Evolutionary conservation across 2,329 filamentous ascomycete genomes (phyloP).

Genomic region (Xylariaceae sp.): DNA sequence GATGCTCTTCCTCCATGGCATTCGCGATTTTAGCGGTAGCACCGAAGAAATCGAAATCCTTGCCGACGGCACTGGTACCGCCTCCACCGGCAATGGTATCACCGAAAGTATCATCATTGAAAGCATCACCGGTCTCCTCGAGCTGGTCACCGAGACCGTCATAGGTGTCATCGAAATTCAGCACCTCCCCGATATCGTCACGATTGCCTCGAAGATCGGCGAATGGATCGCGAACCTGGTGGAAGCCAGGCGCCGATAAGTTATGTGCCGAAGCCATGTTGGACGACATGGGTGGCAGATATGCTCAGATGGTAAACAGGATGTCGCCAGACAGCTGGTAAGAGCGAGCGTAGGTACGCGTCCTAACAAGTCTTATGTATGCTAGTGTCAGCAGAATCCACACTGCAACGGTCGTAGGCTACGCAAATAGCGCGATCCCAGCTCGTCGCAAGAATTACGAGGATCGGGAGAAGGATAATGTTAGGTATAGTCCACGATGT

Average conservation of each 20-base stretch:
- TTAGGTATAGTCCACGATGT: background rate
- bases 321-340: background rate
- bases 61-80: constrained; percentile 58
- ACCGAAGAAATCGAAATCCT: constrained; percentile 96
- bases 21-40: constrained; percentile 81
- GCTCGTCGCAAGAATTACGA: background rate
- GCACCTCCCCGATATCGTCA: constrained; percentile 47
- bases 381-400: constrained; percentile 5
- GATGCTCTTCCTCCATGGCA: constrained; percentile 85
- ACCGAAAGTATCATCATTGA: constrained; percentile 95
- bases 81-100: constrained; percentile 39
- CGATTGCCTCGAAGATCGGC: constrained; percentile 67
- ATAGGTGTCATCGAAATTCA: constrained; percentile 94
- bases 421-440: background rate
- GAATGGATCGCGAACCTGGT: constrained; percentile 79
- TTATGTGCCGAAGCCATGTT: constrained; percentile 59
- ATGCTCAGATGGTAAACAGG: background rate
- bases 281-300: constrained; percentile 17
- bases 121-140: constrained; percentile 84
- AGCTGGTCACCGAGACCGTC: constrained; percentile 89
- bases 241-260: constrained; percentile 69
- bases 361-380: background rate
- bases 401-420: background rate
- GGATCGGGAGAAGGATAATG: background rate
- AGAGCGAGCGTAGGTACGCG: constrained; percentile 3